Evolutionary conservation across 2,329 filamentous ascomycete species (phyloP).

Genomic region (Xylariaceae sp.): DNA sequence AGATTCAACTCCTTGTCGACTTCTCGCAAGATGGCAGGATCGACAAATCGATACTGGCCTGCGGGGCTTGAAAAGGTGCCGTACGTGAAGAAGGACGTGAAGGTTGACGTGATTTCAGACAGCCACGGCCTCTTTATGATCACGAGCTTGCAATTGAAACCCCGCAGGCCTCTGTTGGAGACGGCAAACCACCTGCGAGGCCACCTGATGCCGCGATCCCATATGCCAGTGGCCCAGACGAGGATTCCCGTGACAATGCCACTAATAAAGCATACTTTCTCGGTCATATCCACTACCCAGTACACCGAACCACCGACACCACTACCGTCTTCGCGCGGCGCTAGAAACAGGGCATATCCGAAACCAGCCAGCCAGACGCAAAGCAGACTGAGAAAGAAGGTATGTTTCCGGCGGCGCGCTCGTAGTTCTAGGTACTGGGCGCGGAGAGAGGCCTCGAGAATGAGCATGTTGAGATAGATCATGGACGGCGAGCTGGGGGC

Average conservation of each 20-base stretch:
- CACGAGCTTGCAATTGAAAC: conserved; percentile 95
- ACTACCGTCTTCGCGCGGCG: conserved; percentile 90
- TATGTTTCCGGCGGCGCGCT: conserved; percentile 82
- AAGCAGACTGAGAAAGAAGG: conserved; percentile 81
- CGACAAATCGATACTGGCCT: conserved; percentile 72
- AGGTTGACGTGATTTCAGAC: conserved; percentile 67
- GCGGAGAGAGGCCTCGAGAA: conserved; percentile 89
- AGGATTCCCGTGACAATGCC: conserved; percentile 81
- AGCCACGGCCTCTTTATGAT: conserved; percentile 78
- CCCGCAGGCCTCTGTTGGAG: conserved; percentile 82
- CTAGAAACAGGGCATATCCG: conserved; percentile 83
- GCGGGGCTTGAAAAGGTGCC: conserved; percentile 62
- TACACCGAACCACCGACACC: conserved; percentile 92
- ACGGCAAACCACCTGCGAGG: conserved; percentile 84
- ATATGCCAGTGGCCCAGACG: conserved; percentile 93
- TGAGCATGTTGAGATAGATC: conserved; percentile 96
- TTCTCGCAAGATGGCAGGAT: conserved; percentile 55
- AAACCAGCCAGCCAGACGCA: conserved; percentile 78
- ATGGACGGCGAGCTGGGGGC: conserved; percentile 89
- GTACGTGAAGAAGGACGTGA: conserved; percentile 74
- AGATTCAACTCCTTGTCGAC: conserved; percentile 55
- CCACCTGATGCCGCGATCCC: conserved; percentile 93
- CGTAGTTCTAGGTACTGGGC: conserved; percentile 89
- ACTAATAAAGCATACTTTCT: conserved; percentile 88
- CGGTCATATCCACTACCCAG: conserved; percentile 86